phyloP scores from a whole-genome alignment of 768 basidiomycete genomes.

The Cystoderma amianthinum region DNA sequence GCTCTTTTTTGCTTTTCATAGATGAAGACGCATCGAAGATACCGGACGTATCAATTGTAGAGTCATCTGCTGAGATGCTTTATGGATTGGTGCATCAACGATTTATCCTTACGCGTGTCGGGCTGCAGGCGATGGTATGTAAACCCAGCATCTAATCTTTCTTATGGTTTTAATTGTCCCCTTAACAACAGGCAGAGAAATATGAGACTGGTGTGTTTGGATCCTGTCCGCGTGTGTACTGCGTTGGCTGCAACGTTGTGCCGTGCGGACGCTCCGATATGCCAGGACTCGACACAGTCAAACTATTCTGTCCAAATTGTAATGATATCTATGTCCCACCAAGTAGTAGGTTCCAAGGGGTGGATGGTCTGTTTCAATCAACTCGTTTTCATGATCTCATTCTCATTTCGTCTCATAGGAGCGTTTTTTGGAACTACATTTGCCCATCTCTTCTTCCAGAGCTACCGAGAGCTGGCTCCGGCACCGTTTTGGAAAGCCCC shows the following conservation, averaged over 20 bases:
- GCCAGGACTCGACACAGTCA: conserved; percentile 95
- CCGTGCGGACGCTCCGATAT: conserved; percentile 95
- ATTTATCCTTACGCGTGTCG: conserved; percentile 91
- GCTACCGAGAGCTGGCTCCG: conserved; percentile 90
- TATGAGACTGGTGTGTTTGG: conserved; percentile 92
- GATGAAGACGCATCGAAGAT: conserved; percentile 94
- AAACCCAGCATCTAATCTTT: conserved; percentile 12
- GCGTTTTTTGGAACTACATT: conserved; percentile 99
- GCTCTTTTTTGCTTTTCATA: conserved; percentile 23
- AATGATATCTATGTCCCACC: conserved; percentile 96
- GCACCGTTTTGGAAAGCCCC: conserved; percentile 87
- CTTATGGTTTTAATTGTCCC: conserved; percentile 5
- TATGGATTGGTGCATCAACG: conserved; percentile 98
- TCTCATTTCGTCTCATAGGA: conserved; percentile 40
- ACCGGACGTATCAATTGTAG: conserved; percentile 97
- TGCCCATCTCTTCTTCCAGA: conserved; percentile 95
- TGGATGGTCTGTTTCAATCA: conserved; percentile 66
- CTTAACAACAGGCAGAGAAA: conserved; percentile 72
- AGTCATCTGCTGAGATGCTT: conserved; percentile 93
- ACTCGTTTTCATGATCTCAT: conserved; percentile 6
- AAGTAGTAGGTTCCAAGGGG: conserved; percentile 89
- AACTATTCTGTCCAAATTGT: conserved; percentile 96
- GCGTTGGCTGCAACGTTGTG: conserved; percentile 80
- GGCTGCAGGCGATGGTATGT: conserved; percentile 91
- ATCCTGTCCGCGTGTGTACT: conserved; percentile 92